These are phyloP conservation scores for Pyrus pyrifolia DNA, from an alignment of 306 rosid species.

Conservation along the genomic window DNA sequence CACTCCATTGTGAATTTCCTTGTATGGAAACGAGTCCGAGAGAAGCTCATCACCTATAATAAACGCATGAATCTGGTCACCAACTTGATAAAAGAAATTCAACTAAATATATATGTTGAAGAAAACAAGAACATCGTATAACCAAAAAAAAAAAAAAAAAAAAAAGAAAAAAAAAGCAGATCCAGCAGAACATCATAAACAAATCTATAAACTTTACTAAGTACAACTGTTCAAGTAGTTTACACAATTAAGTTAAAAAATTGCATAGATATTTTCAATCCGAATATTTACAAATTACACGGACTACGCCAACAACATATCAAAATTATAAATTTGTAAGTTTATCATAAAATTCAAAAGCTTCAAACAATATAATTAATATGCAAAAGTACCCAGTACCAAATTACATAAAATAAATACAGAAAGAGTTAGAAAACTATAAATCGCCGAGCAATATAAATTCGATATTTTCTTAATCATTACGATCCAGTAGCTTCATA, in stretches of 20 bases:
- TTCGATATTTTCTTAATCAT: background rate
- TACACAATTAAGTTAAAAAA: background rate
- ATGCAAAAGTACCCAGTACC: background rate
- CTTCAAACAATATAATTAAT: too few relatives aligned
- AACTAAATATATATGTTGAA: background rate
- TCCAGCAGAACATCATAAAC: background rate
- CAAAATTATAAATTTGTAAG: background rate
- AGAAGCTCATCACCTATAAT: constrained; percentile 78
- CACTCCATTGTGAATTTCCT: constrained; percentile 57
- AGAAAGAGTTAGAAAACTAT: background rate
- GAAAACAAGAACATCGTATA: background rate
- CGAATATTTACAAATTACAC: background rate
- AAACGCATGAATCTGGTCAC: background rate
- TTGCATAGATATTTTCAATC: background rate
- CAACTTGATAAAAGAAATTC: background rate
- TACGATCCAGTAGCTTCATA: background rate
- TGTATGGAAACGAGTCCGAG: constrained; percentile 68
- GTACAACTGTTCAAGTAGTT: background rate
- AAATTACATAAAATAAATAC: background rate
- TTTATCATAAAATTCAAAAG: too few relatives aligned
- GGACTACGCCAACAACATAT: background rate
- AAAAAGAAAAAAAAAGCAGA: background rate
- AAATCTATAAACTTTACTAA: background rate
- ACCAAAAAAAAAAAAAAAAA: background rate
- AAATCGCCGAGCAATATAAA: background rate